Percentiles rank a stretch among this genome's conserved stretches.
phyloP scores from a whole-genome alignment of 495 filamentous ascomycete species.

The Sphaerosporella brunnea region DNA sequence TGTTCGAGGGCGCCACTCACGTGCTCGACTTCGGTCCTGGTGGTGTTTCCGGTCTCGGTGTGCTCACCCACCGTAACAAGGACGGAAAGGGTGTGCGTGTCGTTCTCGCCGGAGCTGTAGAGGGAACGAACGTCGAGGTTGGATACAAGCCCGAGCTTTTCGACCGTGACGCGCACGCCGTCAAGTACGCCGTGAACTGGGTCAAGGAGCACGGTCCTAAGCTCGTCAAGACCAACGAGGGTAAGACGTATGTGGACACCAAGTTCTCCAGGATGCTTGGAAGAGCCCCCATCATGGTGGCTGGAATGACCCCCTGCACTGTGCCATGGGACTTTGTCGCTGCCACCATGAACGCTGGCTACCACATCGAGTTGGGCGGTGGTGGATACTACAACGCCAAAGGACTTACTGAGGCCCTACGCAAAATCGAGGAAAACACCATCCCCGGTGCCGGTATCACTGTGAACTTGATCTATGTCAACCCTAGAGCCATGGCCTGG shows the following conservation, averaged over 20 bases:
- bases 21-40: slow-evolving; percentile 92
- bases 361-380: slow-evolving; percentile 74
- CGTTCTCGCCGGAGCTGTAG: slow-evolving; percentile 78
- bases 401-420: slow-evolving; percentile 72
- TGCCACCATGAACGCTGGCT: slow-evolving; percentile 90
- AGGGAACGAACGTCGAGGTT: slow-evolving; percentile 73
- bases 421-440: slow-evolving; percentile 75
- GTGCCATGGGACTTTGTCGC: slow-evolving; percentile 91
- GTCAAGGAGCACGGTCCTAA: slow-evolving; percentile 85
- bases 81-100: slow-evolving; percentile 92
- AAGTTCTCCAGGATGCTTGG: slow-evolving; percentile 92
- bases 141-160: slow-evolving; percentile 96
- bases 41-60: slow-evolving; percentile 85
- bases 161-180: slow-evolving; percentile 79
- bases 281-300: slow-evolving; percentile 77
- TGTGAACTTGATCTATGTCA: slow-evolving; percentile 91
- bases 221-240: slow-evolving; percentile 68
- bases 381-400: slow-evolving; percentile 89
- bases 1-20: slow-evolving; percentile 76
- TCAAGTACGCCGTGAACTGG: slow-evolving; percentile 96
- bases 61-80: slow-evolving; percentile 96
- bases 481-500: slow-evolving; percentile 90
- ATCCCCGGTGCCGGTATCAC: slow-evolving; percentile 84
- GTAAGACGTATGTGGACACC: slow-evolving; percentile 82
- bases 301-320: slow-evolving; percentile 90